Conservation (phyloP, 306 rosid genomes). For the Vigna mungo region DNA sequence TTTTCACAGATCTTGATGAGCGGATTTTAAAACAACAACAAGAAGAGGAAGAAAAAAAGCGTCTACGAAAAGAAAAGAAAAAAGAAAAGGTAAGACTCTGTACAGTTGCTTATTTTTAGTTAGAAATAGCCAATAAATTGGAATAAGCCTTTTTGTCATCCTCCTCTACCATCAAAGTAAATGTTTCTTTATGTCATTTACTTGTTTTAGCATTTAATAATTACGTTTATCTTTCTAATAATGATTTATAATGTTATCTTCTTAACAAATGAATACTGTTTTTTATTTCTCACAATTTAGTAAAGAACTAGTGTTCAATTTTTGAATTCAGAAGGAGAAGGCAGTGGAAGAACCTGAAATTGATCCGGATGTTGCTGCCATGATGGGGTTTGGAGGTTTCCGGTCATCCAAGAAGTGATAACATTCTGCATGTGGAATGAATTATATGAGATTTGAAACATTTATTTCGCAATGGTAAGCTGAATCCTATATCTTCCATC, state of each 20-base stretch:
- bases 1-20: constrained; percentile 81
- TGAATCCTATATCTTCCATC: constrained; percentile 34
- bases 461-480: constrained; percentile 40
- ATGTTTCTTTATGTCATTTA: background rate
- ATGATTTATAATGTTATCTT: background rate
- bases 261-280: background rate
- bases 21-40: constrained; percentile 92
- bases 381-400: constrained; percentile 99
- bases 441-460: constrained; percentile 30
- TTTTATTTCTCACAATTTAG: background rate
- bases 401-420: constrained; percentile 77
- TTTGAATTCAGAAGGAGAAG: constrained; percentile 75
- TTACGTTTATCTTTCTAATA: background rate
- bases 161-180: background rate
- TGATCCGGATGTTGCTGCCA: constrained; percentile 91
- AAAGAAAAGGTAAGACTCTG: constrained; percentile 78
- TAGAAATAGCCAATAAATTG: background rate
- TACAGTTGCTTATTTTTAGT: constrained; percentile 26
- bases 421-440: constrained; percentile 35
- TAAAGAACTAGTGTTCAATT: constrained; percentile 28
- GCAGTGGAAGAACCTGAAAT: constrained; percentile 79
- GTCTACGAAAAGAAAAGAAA: constrained; percentile 89
- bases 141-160: constrained; percentile 5
- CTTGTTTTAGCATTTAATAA: background rate
- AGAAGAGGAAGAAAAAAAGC: constrained; percentile 96